phyloP scores from a whole-genome alignment of 768 basidiomycete species.

The Lentinula guzmanii region DNA sequence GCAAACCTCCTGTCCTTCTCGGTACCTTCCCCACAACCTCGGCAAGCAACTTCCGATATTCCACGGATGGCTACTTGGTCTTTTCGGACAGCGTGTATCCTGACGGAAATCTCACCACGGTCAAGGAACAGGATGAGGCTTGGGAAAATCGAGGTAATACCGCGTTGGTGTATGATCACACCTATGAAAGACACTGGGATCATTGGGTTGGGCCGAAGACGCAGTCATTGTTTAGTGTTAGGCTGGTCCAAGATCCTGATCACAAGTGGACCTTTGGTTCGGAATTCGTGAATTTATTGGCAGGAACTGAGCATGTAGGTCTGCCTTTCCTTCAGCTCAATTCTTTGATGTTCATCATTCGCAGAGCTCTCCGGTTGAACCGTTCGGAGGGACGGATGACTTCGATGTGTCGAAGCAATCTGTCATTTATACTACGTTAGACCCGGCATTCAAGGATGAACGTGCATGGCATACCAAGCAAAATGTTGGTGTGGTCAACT shows the following conservation, averaged over 20 bases:
- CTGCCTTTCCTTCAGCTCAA: constrained; percentile 5
- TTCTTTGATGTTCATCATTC: not conserved
- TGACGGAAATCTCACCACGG: constrained; percentile 66
- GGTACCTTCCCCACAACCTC: constrained; percentile 66
- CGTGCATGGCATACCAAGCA: constrained; percentile 83
- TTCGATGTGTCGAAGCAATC: constrained; percentile 66
- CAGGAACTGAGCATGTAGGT: constrained; percentile 66
- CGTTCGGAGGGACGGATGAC: constrained; percentile 81
- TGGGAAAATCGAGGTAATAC: constrained; percentile 70
- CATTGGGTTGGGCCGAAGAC: constrained; percentile 68
- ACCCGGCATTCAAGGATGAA: constrained; percentile 58
- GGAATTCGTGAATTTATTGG: constrained; percentile 53
- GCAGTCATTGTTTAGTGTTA: constrained; percentile 66
- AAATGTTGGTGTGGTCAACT: constrained; percentile 41
- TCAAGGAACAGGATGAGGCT: constrained; percentile 61
- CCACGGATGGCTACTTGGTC: constrained; percentile 53
- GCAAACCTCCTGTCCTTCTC: constrained; percentile 40
- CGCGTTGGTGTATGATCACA: constrained; percentile 64
- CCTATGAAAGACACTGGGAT: constrained; percentile 77
- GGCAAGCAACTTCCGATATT: constrained; percentile 67
- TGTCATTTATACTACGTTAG: constrained; percentile 83
- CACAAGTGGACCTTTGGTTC: constrained; percentile 48
- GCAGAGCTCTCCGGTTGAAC: constrained; percentile 72
- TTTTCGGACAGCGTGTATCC: constrained; percentile 83
- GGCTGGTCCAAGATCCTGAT: constrained; percentile 40